A percentile compares a stretch with the other conserved stretches of the same genome.
Evolutionary conservation across 768 basidiomycete species (phyloP).

Genomic region (Pleurotus djamor): DNA sequence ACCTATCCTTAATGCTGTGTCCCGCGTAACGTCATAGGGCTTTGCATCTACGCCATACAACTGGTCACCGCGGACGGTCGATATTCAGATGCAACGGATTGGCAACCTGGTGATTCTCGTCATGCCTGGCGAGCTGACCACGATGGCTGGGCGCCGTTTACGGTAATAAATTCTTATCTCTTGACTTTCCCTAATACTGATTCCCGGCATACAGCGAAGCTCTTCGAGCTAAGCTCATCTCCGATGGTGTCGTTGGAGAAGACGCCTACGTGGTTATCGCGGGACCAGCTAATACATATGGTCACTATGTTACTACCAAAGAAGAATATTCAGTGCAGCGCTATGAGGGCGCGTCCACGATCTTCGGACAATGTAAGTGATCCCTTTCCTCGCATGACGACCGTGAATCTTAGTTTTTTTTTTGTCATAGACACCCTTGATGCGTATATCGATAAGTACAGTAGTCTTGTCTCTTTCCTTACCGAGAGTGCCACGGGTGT

Average conservation of each 20-base stretch:
- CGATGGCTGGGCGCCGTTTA: conserved; percentile 78
- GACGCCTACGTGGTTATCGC: conserved; percentile 76
- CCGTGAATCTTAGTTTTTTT: not conserved
- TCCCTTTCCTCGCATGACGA: conserved; percentile 9
- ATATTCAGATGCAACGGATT: conserved; percentile 74
- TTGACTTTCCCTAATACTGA: conserved; percentile 18
- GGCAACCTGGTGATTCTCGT: conserved; percentile 75
- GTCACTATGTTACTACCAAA: conserved; percentile 68
- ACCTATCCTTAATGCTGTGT: conserved; percentile 6
- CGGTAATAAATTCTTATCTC: conserved; percentile 40
- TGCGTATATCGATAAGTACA: conserved; percentile 77
- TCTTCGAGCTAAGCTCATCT: conserved; percentile 61
- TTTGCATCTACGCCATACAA: conserved; percentile 65
- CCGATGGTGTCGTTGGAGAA: conserved; percentile 57
- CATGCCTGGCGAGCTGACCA: conserved; percentile 78
- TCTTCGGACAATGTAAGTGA: conserved; percentile 71
- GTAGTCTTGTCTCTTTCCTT: conserved; percentile 61
- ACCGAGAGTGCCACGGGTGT: conserved; percentile 43
- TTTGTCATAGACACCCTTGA: conserved; percentile 61
- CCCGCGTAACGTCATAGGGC: conserved; percentile 39
- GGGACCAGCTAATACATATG: conserved; percentile 82
- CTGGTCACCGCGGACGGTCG: conserved; percentile 73
- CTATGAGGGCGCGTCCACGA: conserved; percentile 80
- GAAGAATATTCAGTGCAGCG: conserved; percentile 77
- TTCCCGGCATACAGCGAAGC: conserved; percentile 53